Percentiles rank a stretch among this genome's conserved stretches.
phyloP scores from a whole-genome alignment of 345 rosid species.

The Gossypioides kirkii region DNA sequence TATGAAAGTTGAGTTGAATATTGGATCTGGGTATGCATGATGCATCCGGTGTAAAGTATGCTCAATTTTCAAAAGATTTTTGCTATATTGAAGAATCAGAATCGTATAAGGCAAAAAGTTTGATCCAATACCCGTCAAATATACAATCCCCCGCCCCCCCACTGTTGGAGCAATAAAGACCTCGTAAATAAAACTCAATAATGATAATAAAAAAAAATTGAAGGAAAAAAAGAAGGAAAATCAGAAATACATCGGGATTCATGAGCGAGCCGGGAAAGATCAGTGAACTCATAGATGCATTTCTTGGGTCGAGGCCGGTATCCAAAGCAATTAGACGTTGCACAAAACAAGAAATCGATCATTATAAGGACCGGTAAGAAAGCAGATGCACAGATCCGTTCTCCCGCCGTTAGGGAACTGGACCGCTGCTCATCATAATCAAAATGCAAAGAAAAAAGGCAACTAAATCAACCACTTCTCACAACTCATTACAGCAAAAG shows the following conservation, averaged over 20 bases:
- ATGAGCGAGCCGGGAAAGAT: slow-evolving; percentile 52
- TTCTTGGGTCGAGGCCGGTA: slow-evolving; percentile 18
- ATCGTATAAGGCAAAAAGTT: neutral
- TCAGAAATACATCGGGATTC: slow-evolving; percentile 50
- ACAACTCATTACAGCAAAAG: neutral
- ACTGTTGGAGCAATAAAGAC: neutral
- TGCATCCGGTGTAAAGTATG: neutral
- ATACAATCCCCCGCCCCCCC: neutral
- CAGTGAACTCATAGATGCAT: slow-evolving; percentile 7
- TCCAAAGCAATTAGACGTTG: slow-evolving; percentile 36
- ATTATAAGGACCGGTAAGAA: slow-evolving; percentile 56
- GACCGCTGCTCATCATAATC: neutral
- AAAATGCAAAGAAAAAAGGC: neutral
- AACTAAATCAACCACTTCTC: neutral
- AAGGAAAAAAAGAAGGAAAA: neutral
- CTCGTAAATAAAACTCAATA: neutral
- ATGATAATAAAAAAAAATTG: neutral
- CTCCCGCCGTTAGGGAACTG: slow-evolving; percentile 38
- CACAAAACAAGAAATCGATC: slow-evolving; percentile 35
- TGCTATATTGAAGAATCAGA: neutral
- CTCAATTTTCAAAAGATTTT: neutral
- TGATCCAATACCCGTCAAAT: neutral
- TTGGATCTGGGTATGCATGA: too few relatives aligned
- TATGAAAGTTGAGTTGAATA: too few relatives aligned
- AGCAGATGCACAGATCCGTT: slow-evolving; percentile 56